These are phyloP conservation scores for Phyllostachys edulis DNA, from an alignment of 176 grass and related monocot species.

Conservation along the genomic window DNA sequence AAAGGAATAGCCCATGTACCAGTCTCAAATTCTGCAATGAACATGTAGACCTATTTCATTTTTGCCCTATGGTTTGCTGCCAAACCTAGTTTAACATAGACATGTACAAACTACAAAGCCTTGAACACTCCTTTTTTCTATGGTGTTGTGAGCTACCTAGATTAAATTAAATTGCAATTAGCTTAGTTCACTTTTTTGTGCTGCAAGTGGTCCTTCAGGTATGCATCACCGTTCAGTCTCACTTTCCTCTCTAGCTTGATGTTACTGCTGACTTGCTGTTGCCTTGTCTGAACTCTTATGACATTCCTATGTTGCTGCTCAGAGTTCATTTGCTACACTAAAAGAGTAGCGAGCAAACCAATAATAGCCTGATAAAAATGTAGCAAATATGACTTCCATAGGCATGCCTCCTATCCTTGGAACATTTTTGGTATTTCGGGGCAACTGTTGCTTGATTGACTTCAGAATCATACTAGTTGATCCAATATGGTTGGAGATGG, in stretches of 20 bases:
- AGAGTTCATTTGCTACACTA: background rate
- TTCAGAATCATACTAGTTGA: background rate
- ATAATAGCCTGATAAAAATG: background rate
- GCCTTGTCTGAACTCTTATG: background rate
- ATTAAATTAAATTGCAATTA: background rate
- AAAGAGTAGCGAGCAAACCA: background rate
- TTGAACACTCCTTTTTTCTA: background rate
- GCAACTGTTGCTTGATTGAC: background rate
- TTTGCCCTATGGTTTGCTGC: background rate
- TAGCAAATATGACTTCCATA: background rate
- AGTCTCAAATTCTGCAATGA: background rate
- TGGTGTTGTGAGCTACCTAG: background rate
- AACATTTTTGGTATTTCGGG: background rate
- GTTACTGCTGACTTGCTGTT: background rate
- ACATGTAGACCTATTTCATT: background rate
- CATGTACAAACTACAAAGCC: background rate
- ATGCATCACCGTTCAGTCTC: background rate
- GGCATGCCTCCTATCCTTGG: too few species aligned
- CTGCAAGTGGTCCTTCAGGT: background rate
- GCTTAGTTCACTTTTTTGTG: background rate
- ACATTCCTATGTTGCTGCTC: background rate
- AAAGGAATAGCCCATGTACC: too few species aligned
- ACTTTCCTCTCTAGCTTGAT: background rate
- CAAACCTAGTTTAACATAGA: background rate
- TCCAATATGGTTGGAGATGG: background rate